Percentiles rank a stretch among this genome's conserved stretches.
Evolutionary conservation across 495 filamentous ascomycete species (phyloP).

Genomic region (Hyaloscypha variabilis): DNA sequence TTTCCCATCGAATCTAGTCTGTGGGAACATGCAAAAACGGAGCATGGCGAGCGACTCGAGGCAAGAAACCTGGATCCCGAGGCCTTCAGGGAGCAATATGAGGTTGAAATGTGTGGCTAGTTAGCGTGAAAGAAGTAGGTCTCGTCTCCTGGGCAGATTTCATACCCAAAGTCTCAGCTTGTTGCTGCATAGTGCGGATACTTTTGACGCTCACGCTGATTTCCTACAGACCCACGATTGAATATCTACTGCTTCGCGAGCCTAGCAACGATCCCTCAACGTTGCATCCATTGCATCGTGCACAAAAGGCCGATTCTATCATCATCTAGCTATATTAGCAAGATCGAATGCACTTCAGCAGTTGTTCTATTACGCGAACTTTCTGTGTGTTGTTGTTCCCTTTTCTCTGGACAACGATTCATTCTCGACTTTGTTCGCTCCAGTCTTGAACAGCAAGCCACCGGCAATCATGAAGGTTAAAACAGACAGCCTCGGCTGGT

Average conservation of each 20-base stretch:
- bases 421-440: constrained; percentile 26
- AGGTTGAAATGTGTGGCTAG: no score
- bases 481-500: constrained; percentile 36
- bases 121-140: constrained; percentile 11
- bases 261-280: no score
- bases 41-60: constrained; percentile 9
- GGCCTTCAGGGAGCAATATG: not conserved
- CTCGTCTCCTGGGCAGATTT: not conserved
- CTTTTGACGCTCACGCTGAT: no score
- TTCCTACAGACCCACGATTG: not conserved
- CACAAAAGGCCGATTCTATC: constrained; percentile 68
- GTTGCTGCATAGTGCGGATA: not conserved
- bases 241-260: constrained; percentile 1
- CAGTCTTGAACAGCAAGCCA: constrained; percentile 6
- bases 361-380: constrained; percentile 67
- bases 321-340: constrained; percentile 81
- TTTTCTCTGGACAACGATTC: constrained; percentile 25
- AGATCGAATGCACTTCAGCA: constrained; percentile 73
- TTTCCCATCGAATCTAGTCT: not conserved
- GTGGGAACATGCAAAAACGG: constrained; percentile 9
- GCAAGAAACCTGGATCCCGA: not conserved
- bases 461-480: not conserved
- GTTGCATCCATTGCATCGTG: no score
- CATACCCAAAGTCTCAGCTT: not conserved
- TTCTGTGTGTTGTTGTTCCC: constrained; percentile 29